Percentiles rank a stretch among this genome's conserved stretches.
These are phyloP conservation scores for Cynanchum wilfordii DNA, from an alignment of 257 asterid species.

Conservation along the genomic window DNA sequence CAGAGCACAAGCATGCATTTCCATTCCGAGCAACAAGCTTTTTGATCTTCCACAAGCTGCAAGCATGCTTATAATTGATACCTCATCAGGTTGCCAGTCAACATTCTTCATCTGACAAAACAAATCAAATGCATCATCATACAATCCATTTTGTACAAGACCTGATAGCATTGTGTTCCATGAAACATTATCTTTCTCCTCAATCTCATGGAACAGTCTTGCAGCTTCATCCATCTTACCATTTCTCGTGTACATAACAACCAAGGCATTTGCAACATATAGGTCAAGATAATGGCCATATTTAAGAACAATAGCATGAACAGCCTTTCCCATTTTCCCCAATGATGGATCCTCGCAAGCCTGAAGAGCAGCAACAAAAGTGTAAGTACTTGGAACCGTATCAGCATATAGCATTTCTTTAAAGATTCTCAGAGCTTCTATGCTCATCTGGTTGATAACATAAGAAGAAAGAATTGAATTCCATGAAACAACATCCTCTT, in stretches of 20 bases:
- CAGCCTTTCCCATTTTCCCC: slow-evolving; percentile 44
- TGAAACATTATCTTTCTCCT: slow-evolving; percentile 54
- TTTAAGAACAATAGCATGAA: slow-evolving; percentile 51
- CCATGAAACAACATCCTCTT: slow-evolving; percentile 63
- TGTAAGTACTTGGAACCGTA: slow-evolving; percentile 53
- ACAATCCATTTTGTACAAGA: slow-evolving; percentile 52
- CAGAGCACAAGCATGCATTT: slow-evolving; percentile 65
- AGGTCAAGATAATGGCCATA: slow-evolving; percentile 32
- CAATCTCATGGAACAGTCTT: slow-evolving; percentile 35
- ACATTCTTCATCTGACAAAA: slow-evolving; percentile 38
- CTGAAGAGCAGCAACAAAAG: slow-evolving; percentile 73
- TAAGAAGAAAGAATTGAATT: slow-evolving; percentile 66
- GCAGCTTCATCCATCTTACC: slow-evolving; percentile 49
- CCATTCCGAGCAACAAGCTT: slow-evolving; percentile 56
- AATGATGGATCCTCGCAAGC: slow-evolving; percentile 47
- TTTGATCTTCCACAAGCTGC: slow-evolving; percentile 63
- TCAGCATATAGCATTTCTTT: slow-evolving; percentile 39
- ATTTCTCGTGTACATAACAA: slow-evolving; percentile 59
- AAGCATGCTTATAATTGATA: slow-evolving; percentile 54
- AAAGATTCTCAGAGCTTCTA: slow-evolving; percentile 47
- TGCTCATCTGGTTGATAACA: slow-evolving; percentile 33
- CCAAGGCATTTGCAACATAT: slow-evolving; percentile 63
- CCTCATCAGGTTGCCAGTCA: slow-evolving; percentile 48
- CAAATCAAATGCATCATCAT: slow-evolving; percentile 37
- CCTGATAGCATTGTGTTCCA: slow-evolving; percentile 83